Conservation (phyloP, 257 asterid species). For the Nicotiana tomentosiformis region DNA sequence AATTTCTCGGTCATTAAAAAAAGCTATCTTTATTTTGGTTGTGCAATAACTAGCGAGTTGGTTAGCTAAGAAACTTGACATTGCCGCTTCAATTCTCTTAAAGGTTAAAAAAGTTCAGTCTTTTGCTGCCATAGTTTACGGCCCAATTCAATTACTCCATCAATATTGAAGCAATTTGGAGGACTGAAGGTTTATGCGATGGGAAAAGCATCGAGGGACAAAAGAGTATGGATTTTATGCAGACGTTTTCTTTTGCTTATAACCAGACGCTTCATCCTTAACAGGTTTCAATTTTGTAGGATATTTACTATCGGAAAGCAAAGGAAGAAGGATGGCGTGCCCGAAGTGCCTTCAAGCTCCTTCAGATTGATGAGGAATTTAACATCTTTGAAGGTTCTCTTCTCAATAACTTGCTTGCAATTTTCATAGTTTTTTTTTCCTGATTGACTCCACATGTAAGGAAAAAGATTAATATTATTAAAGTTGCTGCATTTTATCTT, state of each 20-base stretch:
- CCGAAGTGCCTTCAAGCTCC: conserved; percentile 97
- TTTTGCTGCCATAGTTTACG: not conserved
- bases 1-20: not conserved
- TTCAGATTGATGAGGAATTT: conserved; percentile 94
- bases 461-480: not conserved
- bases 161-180: not conserved
- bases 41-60: no score
- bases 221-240: no score
- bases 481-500: not conserved
- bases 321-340: conserved; percentile 99
- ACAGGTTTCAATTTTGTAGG: conserved; percentile 37
- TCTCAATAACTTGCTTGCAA: not conserved
- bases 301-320: conserved; percentile 94
- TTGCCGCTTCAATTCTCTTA: no score
- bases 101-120: not conserved
- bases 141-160: not conserved
- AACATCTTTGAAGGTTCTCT: conserved; percentile 80
- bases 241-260: not conserved
- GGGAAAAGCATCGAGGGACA: no score
- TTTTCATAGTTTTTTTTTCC: not conserved
- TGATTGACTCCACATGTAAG: not conserved
- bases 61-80: not conserved
- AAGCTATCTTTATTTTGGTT: no score
- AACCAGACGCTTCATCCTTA: not conserved
- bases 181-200: not conserved